Base-by-base conservation (phyloP, 192 early-diverging fungal genomes). In the Backusella liffmaniae region DNA sequence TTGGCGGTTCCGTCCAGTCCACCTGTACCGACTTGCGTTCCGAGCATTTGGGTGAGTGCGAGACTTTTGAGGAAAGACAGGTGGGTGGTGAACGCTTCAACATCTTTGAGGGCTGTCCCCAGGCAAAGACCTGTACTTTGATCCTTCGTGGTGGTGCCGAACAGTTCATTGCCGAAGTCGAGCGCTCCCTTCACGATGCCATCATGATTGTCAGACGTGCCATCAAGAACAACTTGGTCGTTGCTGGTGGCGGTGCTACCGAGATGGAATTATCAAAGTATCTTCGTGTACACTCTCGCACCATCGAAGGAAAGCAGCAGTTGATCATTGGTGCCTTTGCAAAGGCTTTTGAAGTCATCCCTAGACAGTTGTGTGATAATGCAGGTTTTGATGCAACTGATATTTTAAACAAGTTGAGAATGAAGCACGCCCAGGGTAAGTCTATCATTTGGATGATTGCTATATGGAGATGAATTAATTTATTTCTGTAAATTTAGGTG, bases 151-250 rank as follows among this genome's bases (percentile, higher is more conserved):
- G 98, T 77, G 98, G 98, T 73, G 98, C 98, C 26, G 98, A 99
- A 83, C 98, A 99, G 85, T 99, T 99, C 76, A 99, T 99, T 84
- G 97, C 96, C 77, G 98, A 99, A 82, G 96, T 99, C 9, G 97
- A 98, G 86, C 88, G 98, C 74, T 92, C 91, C 79, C 86, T 99
- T 84, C 98, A 99, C 85, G 98, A 99, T 85, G 96, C 98, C 37
- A 99, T 99, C 80, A 99, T 99, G 98, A 96, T 99, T 88, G 98
- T 99, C 66, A 91, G 96, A 70, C 88, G 98, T 72, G 94, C 96
- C 18, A 95, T 99, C 87, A 98, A 97, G 86, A 97, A 94, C 92
- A 96, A 96, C 84, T 79, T 91, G 29, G 91, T 98, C 8, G 98
- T 99, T 84, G 97, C 97, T 78, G 98, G 98, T 79, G 98, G 98